A percentile compares a stretch with the other conserved stretches of the same genome.
Evolutionary conservation across 805 yeast species (phyloP).

Genomic region (Candida silvatica): DNA sequence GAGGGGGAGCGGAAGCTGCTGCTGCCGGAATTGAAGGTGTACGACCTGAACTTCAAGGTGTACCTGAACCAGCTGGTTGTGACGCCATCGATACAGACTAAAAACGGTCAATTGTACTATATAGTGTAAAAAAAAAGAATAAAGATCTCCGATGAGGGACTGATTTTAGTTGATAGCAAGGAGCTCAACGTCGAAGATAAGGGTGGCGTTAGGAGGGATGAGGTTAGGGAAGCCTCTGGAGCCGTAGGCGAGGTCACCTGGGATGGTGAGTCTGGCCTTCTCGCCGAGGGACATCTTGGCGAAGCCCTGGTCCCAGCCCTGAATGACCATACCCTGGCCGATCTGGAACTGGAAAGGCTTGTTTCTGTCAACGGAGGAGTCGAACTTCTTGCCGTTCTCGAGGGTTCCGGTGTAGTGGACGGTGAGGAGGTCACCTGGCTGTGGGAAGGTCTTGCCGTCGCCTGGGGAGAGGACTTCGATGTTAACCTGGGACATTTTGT

Average conservation of each 20-base stretch:
- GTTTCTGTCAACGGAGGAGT: constrained; percentile 91
- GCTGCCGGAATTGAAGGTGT: constrained; percentile 58
- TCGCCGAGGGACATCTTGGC: constrained; percentile 90
- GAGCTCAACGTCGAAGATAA: constrained; percentile 78
- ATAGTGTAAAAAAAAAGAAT: not conserved
- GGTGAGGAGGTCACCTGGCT: constrained; percentile 79
- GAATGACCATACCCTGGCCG: constrained; percentile 95
- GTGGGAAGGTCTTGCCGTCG: constrained; percentile 83
- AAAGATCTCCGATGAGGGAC: not conserved
- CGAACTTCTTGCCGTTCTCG: constrained; percentile 93
- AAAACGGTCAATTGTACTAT: constrained; percentile 21
- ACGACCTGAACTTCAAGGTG: constrained; percentile 61
- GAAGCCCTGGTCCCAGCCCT: constrained; percentile 95
- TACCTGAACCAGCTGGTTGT: constrained; percentile 44
- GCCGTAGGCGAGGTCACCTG: constrained; percentile 92
- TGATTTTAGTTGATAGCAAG: constrained; percentile 37
- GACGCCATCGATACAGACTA: constrained; percentile 18
- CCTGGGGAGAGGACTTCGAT: constrained; percentile 35
- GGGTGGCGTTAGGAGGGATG: constrained; percentile 94
- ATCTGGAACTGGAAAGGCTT: constrained; percentile 90
- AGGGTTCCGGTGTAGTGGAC: constrained; percentile 95
- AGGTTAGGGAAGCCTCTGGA: constrained; percentile 92
- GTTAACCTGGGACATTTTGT: constrained; percentile 15
- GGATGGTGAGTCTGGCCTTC: constrained; percentile 85
- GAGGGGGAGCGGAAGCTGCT: constrained; percentile 13